These are phyloP conservation scores for Vaccinium darrowii DNA, from an alignment of 148 eudicot genomes.

Conservation along the genomic window DNA sequence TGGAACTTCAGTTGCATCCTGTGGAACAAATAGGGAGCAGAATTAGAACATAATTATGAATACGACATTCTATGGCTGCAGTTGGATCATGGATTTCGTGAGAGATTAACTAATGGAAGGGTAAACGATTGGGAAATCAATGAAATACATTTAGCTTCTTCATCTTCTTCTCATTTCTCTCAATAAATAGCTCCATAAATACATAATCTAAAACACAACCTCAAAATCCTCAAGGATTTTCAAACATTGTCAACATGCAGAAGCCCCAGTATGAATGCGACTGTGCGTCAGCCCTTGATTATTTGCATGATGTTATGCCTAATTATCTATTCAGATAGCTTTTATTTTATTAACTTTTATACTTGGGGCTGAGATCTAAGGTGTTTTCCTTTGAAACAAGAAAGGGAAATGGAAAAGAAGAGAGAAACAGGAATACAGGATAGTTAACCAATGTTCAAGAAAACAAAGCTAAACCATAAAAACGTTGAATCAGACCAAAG, in stretches of 20 bases:
- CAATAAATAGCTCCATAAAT: not conserved
- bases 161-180: conserved; percentile 26
- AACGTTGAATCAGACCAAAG: no score
- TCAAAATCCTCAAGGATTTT: not conserved
- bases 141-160: not conserved
- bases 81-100: not conserved
- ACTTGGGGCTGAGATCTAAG: not conserved
- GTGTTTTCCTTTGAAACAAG: not conserved
- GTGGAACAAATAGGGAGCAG: not conserved
- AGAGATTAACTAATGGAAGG: no score
- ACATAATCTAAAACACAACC: not conserved
- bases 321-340: not conserved
- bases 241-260: not conserved
- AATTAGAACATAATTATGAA: not conserved
- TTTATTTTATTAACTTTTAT: not conserved
- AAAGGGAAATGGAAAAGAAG: not conserved
- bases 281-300: not conserved
- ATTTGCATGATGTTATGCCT: not conserved
- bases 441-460: not conserved
- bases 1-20: not conserved
- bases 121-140: not conserved
- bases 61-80: not conserved
- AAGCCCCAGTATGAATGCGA: not conserved
- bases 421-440: not conserved
- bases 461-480: not conserved